Evolutionary conservation across 1,284 basidiomycete genomes (phyloP).

Genomic region (Moniliophthora roreri): DNA sequence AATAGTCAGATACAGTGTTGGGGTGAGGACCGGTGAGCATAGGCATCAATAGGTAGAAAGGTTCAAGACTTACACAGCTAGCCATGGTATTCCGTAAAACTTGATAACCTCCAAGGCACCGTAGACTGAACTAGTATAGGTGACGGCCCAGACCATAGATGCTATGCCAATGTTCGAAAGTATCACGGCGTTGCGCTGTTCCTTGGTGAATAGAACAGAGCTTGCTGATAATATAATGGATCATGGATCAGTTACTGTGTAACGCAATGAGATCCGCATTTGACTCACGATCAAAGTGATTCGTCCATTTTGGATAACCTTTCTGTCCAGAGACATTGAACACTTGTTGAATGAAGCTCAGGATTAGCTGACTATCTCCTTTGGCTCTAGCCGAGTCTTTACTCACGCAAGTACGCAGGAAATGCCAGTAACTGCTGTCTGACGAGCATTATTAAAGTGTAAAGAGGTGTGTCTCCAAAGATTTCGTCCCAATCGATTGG

Average conservation of each 20-base stretch:
- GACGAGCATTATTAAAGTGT: conserved; percentile 51
- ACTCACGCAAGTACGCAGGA: conserved; percentile 48
- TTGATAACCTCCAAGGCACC: conserved; percentile 45
- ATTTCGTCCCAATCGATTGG: conserved; percentile 51
- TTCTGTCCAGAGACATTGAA: conserved; percentile 43
- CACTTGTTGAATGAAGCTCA: conserved; percentile 19
- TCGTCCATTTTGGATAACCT: conserved; percentile 51
- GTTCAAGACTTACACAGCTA: conserved; percentile 40
- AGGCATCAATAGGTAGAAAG: neutral
- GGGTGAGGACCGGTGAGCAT: neutral
- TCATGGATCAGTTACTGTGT: too few species aligned
- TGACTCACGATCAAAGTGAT: conserved; percentile 38
- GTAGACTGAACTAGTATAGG: conserved; percentile 20
- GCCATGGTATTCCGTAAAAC: conserved; percentile 59
- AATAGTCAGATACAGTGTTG: too few species aligned
- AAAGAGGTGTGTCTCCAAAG: conserved; percentile 59
- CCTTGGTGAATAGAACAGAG: conserved; percentile 7
- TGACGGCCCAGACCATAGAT: neutral
- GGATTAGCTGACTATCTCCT: neutral
- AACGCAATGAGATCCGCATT: neutral
- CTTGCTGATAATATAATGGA: conserved; percentile 5
- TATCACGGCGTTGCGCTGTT: conserved; percentile 9
- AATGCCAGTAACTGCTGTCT: conserved; percentile 69
- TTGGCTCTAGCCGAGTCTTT: neutral
- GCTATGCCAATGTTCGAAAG: conserved; percentile 10